Conservation (phyloP, 305 asterid genomes). For the Fraxinus velutina region DNA sequence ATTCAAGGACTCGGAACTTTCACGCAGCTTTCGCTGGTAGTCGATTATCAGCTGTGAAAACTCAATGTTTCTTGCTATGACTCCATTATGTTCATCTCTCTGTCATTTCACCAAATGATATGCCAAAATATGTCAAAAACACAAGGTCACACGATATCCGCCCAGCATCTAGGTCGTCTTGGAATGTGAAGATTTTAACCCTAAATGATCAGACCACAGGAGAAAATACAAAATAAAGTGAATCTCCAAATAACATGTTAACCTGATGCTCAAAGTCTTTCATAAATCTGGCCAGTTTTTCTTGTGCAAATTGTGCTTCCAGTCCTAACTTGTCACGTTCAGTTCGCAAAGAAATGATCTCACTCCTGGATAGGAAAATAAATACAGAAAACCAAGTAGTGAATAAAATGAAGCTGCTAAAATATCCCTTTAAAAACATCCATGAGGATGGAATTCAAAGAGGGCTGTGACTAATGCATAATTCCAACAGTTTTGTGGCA, state of each 20-base stretch:
- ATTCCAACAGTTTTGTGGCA: conserved; percentile 7
- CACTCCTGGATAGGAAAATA: conserved; percentile 43
- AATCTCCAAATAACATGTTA: conserved; percentile 18
- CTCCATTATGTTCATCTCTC: conserved; percentile 71
- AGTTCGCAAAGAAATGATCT: conserved; percentile 53
- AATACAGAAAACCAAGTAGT: conserved; percentile 7
- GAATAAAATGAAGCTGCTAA: conserved; percentile 9
- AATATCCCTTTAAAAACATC: neutral
- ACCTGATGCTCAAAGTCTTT: conserved; percentile 90
- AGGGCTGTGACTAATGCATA: neutral
- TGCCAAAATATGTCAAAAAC: conserved; percentile 17
- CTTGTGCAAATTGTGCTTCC: conserved; percentile 71
- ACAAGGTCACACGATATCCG: neutral
- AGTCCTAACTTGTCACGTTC: conserved; percentile 72
- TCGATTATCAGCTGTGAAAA: conserved; percentile 78
- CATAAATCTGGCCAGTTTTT: conserved; percentile 70
- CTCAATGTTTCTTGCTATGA: conserved; percentile 74
- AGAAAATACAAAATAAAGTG: neutral
- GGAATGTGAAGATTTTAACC: neutral
- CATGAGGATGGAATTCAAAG: conserved; percentile 1
- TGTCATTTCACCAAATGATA: conserved; percentile 29
- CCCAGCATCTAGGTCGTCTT: neutral
- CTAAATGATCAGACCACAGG: neutral
- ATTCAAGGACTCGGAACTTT: conserved; percentile 63
- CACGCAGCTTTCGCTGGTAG: conserved; percentile 80